A percentile compares a stretch with the other conserved stretches of the same genome.
Conservation (phyloP, 768 basidiomycete species). For the Boletellus ananas region DNA sequence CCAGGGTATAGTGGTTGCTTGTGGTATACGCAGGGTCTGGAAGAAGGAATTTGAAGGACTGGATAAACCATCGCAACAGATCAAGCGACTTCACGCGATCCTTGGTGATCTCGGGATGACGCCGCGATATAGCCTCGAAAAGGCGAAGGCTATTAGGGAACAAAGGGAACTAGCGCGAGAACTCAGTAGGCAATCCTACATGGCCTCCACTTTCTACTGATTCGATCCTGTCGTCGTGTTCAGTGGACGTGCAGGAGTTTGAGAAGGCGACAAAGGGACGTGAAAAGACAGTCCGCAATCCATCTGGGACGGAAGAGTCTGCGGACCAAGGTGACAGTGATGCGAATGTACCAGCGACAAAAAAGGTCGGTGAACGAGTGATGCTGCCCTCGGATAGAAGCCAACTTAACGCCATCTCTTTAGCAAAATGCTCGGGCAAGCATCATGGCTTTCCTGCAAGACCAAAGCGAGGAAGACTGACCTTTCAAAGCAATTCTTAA, state of each 20-base stretch:
- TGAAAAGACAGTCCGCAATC: slow-evolving; percentile 16
- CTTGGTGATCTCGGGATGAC: slow-evolving; percentile 76
- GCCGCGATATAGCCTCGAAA: slow-evolving; percentile 71
- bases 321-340: slow-evolving; percentile 33
- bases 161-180: slow-evolving; percentile 76
- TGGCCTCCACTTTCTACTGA: not conserved
- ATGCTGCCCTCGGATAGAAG: not conserved
- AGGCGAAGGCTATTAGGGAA: slow-evolving; percentile 72
- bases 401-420: not conserved
- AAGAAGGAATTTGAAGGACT: slow-evolving; percentile 63
- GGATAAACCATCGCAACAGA: slow-evolving; percentile 56
- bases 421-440: slow-evolving; percentile 50
- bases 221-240: not conserved
- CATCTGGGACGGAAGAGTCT: slow-evolving; percentile 22
- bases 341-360: slow-evolving; percentile 33
- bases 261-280: slow-evolving; percentile 44
- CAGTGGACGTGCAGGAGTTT: slow-evolving; percentile 77
- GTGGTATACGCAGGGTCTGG: slow-evolving; percentile 78
- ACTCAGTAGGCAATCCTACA: slow-evolving; percentile 49
- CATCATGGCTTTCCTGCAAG: slow-evolving; percentile 68
- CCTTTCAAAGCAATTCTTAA: too few relatives aligned
- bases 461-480: slow-evolving; percentile 61
- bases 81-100: slow-evolving; percentile 59
- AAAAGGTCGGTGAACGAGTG: slow-evolving; percentile 36
- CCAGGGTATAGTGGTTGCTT: slow-evolving; percentile 66